phyloP scores from a whole-genome alignment of 1,284 basidiomycete genomes.

The Neolentinus lepideus region DNA sequence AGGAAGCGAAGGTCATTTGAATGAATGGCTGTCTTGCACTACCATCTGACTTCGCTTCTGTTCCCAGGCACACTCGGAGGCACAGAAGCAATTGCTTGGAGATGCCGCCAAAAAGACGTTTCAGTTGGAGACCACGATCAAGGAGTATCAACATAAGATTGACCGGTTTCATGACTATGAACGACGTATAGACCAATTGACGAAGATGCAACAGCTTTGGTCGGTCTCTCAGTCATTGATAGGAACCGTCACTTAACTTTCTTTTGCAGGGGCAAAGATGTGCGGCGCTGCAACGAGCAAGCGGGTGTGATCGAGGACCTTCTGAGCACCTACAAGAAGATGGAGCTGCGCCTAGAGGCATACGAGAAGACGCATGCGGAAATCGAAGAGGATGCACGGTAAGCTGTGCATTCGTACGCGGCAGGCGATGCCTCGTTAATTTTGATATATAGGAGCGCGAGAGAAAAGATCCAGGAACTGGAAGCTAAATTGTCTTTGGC shows the following conservation, averaged over 20 bases:
- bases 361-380: slow-evolving; percentile 42
- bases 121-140: slow-evolving; percentile 54
- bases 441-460: slow-evolving; percentile 33
- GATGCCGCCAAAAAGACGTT: slow-evolving; percentile 55
- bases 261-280: slow-evolving; percentile 58
- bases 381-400: slow-evolving; percentile 52
- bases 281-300: slow-evolving; percentile 59
- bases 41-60: slow-evolving; percentile 2
- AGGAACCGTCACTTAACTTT: not conserved
- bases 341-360: slow-evolving; percentile 53
- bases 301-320: slow-evolving; percentile 49
- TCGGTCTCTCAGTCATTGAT: slow-evolving; percentile 21
- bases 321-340: slow-evolving; percentile 50
- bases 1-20: slow-evolving; percentile 48
- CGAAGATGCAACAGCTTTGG: slow-evolving; percentile 67
- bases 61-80: slow-evolving; percentile 55
- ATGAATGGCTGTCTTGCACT: not conserved
- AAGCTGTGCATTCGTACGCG: slow-evolving; percentile 13
- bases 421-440: slow-evolving; percentile 9
- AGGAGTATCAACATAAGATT: slow-evolving; percentile 68
- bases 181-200: slow-evolving; percentile 62
- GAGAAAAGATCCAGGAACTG: slow-evolving; percentile 49
- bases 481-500: slow-evolving; percentile 44
- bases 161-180: slow-evolving; percentile 69
- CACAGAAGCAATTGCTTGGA: slow-evolving; percentile 59